These are phyloP conservation scores for Apiospora sp. DNA, from an alignment of 2,329 filamentous ascomycete genomes.

Conservation along the genomic window DNA sequence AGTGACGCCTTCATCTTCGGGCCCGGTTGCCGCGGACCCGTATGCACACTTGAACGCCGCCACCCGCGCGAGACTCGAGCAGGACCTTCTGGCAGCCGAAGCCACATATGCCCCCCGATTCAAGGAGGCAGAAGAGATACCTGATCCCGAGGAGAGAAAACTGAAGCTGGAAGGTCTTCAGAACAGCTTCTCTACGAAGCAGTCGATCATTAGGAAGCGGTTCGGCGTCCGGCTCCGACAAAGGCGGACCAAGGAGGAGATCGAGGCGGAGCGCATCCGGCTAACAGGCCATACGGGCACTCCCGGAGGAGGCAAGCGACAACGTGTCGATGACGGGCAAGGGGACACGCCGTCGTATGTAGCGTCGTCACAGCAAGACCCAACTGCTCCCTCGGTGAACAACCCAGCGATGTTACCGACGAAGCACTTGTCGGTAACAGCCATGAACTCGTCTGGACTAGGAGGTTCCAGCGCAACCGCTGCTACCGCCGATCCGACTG, in stretches of 20 bases:
- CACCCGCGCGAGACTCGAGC: conserved; percentile 41
- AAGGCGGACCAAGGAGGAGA: conserved; percentile 55
- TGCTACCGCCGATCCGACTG: conserved; percentile 36
- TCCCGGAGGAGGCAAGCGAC: conserved; percentile 36
- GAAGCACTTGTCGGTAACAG: conserved; percentile 37
- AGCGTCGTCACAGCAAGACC: not conserved
- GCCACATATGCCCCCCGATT: conserved; percentile 51
- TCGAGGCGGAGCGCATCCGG: conserved; percentile 53
- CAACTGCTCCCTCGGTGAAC: not conserved
- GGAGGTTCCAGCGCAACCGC: conserved; percentile 39
- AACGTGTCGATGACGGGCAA: conserved; percentile 33
- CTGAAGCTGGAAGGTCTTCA: conserved; percentile 51
- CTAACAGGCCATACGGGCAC: conserved; percentile 44
- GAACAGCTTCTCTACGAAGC: conserved; percentile 63
- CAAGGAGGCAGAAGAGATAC: conserved; percentile 49
- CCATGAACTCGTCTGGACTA: conserved; percentile 38
- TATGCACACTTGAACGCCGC: conserved; percentile 53
- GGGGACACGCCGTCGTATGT: not conserved
- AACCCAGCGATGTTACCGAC: conserved; percentile 26
- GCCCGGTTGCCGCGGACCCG: conserved; percentile 44
- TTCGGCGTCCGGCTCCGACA: conserved; percentile 63
- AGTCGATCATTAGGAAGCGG: conserved; percentile 64
- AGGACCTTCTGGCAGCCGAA: conserved; percentile 49
- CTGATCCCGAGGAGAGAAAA: conserved; percentile 43
- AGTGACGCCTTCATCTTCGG: conserved; percentile 27